Base-by-base conservation (phyloP, 2,329 filamentous ascomycete genomes). In the Colletotrichum sp. region DNA sequence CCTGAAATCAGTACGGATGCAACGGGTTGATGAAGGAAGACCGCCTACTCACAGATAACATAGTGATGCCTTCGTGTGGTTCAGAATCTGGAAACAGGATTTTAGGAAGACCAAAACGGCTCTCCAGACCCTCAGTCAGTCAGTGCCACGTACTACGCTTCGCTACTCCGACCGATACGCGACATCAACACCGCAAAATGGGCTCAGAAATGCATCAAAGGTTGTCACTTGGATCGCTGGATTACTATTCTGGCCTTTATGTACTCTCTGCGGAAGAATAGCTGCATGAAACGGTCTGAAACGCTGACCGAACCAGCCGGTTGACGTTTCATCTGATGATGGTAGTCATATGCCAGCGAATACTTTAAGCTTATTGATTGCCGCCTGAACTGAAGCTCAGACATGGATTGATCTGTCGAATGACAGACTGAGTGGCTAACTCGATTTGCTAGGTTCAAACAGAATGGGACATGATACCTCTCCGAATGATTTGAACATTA, bases 261-360 rank as follows among this genome's bases (percentile, higher is more conserved):
- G 9, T 68, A 26, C 2, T 18, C 3, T 6, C 30, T 68, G 6
- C 15, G 10, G 21, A 21, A 60, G 28, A 5, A 16, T 34, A 44
- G n/a, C 26, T 12, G 26, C 10, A 44, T 76, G 74, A 76, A 76
- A 76, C 74, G 34, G 18, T 4, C 12, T 74, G 74, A 73, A 76
- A 76, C 74, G 28, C 30, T 36, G 44, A 65, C 36, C 26, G 26
- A 34, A 32, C 32, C 49, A 26, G 21, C 34, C 28, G 21, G 30
- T 16, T 30, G 44, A 30, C 59, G 74, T 74, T 76, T 76, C 74
- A 49, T 65, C 74, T 68, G 64, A 74, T 73, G 8, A 44, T 21
- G 30, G 12, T 18, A 16, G 13, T 34, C 13, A 18, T 10, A 63
- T 21, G 21, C 30, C 16, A 8, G 24, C 21, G 21, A 32, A 44